Conservation (phyloP, 371 early-diverging fungal genomes). For the Dipsacomyces acuminosporus region DNA sequence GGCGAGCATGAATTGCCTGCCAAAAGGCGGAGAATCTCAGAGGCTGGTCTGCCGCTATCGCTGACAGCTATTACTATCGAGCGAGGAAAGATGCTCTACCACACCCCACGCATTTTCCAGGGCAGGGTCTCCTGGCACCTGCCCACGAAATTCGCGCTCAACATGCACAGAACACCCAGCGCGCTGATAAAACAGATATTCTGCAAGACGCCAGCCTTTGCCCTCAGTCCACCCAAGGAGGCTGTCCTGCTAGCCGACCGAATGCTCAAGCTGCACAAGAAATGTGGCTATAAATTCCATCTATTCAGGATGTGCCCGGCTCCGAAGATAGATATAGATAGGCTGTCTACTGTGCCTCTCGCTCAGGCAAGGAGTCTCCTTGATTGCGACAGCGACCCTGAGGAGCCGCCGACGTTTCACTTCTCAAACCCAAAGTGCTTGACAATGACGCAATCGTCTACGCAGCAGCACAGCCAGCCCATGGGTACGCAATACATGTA, state of each 20-base stretch:
- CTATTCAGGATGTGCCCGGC: conserved; percentile 36
- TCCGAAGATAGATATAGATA: conserved; percentile 15
- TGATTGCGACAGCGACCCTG: conserved; percentile 15
- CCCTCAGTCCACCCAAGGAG: conserved; percentile 5
- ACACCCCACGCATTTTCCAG: conserved; percentile 6
- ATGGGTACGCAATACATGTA: no score
- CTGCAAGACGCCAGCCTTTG: neutral
- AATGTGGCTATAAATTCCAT: conserved; percentile 29
- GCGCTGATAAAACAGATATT: conserved; percentile 18
- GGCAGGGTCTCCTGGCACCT: conserved; percentile 17
- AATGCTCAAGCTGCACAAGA: conserved; percentile 35
- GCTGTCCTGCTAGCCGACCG: conserved; percentile 17
- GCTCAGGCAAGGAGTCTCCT: conserved; percentile 1
- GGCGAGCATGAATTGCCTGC: neutral
- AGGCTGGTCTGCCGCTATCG: neutral
- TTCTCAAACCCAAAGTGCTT: no score
- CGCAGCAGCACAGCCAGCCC: no score
- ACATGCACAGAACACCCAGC: neutral
- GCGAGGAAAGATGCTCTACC: conserved; percentile 22
- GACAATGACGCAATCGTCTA: no score
- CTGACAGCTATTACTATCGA: conserved; percentile 7
- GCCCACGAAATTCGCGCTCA: conserved; percentile 17
- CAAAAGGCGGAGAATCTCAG: neutral
- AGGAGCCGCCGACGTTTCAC: no score
- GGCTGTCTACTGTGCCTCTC: neutral